Conservation (phyloP, 192 early-diverging fungal species). For the Anaeromyces robustus region DNA sequence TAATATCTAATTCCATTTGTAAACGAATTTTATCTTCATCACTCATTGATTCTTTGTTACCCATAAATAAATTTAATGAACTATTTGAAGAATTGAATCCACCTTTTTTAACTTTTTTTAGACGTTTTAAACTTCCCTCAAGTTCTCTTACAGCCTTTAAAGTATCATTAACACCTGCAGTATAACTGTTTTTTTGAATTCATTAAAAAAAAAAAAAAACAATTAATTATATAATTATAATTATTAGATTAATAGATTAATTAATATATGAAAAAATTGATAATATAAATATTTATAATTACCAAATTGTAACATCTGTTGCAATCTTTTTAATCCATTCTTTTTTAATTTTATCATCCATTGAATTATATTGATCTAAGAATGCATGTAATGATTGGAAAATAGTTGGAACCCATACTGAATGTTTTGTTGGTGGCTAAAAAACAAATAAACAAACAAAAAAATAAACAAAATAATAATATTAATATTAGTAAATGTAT, state of each 20-base stretch:
- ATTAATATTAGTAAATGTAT: no score
- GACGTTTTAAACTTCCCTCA: conserved; percentile 22
- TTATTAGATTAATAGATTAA: neutral
- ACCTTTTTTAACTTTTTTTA: conserved; percentile 7
- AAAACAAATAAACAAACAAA: neutral
- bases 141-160: conserved; percentile 19
- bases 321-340: neutral
- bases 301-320: neutral
- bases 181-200: conserved; percentile 11
- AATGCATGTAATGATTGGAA: neutral
- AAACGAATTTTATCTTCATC: conserved; percentile 39
- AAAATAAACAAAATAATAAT: no score
- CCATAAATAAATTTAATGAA: neutral
- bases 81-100: neutral
- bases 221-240: no score
- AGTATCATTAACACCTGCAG: conserved; percentile 10
- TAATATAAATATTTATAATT: neutral
- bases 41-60: conserved; percentile 14
- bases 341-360: neutral
- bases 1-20: conserved; percentile 32
- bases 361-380: neutral
- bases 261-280: neutral
- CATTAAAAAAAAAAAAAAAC: no score
- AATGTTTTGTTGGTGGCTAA: neutral
- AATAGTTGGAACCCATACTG: neutral